Evolutionary conservation across 352 stramenopile genomes (phyloP), one percentile per base, ranked within the genome.

Genomic region (Pythium dissotocum): DNA sequence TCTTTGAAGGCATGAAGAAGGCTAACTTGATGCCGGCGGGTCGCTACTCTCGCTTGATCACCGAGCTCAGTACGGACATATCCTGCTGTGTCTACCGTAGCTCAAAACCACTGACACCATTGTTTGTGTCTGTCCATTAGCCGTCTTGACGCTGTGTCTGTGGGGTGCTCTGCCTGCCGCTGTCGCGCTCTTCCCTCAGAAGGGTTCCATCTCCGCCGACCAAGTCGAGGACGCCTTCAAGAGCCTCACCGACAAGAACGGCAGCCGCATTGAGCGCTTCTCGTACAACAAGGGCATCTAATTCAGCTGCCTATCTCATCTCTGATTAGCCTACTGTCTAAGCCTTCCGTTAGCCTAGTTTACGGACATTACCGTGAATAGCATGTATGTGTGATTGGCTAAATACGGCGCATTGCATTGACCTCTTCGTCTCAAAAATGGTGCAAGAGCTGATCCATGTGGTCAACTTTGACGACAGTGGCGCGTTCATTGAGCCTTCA

Each of bases 201-300:
- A 83, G 40, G 87, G 87, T 35, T 79, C 71, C 12, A 95, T 95
- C 70, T 77, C 79, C 1, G 80, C 84, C 2, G 65, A 80, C 49
- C 74, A 83, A 24, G 74, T 92, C 35, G 85, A 95, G 55, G 78
- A 79, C 18, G 73, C 90, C 32, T 91, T 91, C 68, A 72, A 76
- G 24, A 75, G 81, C 61, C 73, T 86, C 28, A 80, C 78, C 28
- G 80, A 91, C 67, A 79, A 79, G 40, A 61, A 83, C 30, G 84
- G 81, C 44, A 72, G 87, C 40, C 82, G 73, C 49, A 78, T 92
- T 62, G 72, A 76, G 33, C 70, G 83, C 40, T 89, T 92, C 65
- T 79, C 78, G 53, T 94, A 94, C 76, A 90, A 94, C 81, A 94
- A 94, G 71, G 86, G 86, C 60, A 91, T 94, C 58, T 94, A 73